Base-by-base conservation (phyloP, 495 filamentous ascomycete genomes). In the Aspergillus ellipticus region DNA sequence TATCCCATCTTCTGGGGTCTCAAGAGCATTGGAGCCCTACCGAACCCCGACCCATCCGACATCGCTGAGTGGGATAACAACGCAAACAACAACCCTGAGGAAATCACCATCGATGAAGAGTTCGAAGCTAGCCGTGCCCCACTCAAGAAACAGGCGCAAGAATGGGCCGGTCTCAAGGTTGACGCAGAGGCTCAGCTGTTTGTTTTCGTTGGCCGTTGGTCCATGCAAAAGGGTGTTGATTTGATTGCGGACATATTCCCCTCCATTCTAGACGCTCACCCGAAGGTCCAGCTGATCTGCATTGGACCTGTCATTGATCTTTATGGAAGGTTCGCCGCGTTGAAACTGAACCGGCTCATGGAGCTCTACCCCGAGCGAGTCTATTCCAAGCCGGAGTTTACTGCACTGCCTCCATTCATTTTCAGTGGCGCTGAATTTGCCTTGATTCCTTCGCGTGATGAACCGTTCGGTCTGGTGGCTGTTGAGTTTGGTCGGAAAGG, bases 401-500 rank as follows among this genome's bases (percentile, higher is more conserved):
- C 86, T 0, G 78, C 82, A 0, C 70, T 90, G 0, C 87, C 86
- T 9, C 86, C 85, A 0, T 90, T 80, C 66, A 84, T 90, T 61
- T 90, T 89, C 70, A 86, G 81, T 54, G 87, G 87, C 21, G 85
- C 87, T 17, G 87, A 90, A 54, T 90, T 90, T 55, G 87, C 87
- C 8, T 73, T 90, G 28, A 89, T 90, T 55, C 87, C 87, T 5
- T 88, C 85, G 15, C 81, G 87, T 49, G 87, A 90, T 59, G 87
- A 90, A 65, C 87, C 87, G 0, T 90, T 90, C 58, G 87, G 87
- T 22, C 69, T 90, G 15, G 87, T 89, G 1, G 87, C 87, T 37
- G 87, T 90, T 42, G 87, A 90, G 58, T 90, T 89, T 61, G 87
- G 87, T 19, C 76, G 87, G 20, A 89, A 89, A 63, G 87, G 87